Conservation (phyloP, 2,329 filamentous ascomycete genomes). For the Cercospora sesami region DNA sequence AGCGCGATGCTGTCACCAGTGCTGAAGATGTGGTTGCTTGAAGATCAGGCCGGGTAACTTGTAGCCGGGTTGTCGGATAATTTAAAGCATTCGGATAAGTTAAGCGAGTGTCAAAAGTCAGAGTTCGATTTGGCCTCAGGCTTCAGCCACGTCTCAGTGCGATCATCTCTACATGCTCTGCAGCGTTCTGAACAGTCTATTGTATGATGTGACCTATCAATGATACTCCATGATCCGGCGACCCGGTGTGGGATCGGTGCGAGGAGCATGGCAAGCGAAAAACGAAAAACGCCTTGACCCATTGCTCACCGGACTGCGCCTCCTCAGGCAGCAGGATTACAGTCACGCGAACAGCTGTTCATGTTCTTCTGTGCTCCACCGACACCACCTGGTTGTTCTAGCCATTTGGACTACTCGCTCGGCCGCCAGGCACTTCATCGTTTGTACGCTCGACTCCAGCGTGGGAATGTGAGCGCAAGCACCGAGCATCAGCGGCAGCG, state of each 20-base stretch:
- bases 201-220: not conserved
- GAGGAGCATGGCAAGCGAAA: not conserved
- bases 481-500: constrained; percentile 5
- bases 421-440: not conserved
- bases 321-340: constrained; percentile 15
- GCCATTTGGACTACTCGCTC: not conserved
- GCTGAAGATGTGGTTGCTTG: not conserved
- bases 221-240: not conserved
- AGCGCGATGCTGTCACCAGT: not conserved
- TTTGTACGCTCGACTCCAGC: not conserved
- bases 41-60: not conserved
- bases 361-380: not conserved
- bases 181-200: not conserved
- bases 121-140: not conserved
- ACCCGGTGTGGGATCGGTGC: not conserved
- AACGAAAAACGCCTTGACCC: constrained; percentile 4
- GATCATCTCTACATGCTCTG: not conserved
- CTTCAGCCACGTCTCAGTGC: not conserved
- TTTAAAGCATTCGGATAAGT: not conserved
- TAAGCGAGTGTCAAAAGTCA: not conserved
- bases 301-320: constrained; percentile 15
- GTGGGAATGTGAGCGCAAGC: constrained; percentile 4
- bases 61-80: not conserved
- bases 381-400: not conserved
- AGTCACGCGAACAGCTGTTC: constrained; percentile 12